Base-by-base conservation (phyloP, 1,284 basidiomycete species). In the Apiotrichum laibachii region DNA sequence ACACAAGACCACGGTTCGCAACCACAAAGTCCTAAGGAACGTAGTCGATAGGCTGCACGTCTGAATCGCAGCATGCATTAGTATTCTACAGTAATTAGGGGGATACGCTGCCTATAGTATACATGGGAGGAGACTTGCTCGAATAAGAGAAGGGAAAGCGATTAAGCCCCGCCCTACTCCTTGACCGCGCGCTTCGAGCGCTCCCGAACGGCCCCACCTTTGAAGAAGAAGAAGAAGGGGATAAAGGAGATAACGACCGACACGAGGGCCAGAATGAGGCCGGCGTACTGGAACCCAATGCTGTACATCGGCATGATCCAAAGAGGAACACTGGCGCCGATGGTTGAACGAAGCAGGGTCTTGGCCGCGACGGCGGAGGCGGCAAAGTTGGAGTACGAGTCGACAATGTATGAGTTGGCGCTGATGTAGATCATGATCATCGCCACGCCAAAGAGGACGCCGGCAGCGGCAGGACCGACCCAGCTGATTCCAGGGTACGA, bases 321-420 rank as follows among this genome's bases (percentile, higher is more conserved):
- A 34, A 73, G 63, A 13, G 73, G 72, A 6, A 75, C 69, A 1
- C 64, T 65, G 4, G 76, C 79, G 11, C 81, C 82, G 52, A 78
- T 70, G 10, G 79, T 64, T 9, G 76, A 77, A 22, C 81, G 75
- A 51, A 81, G 67, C 19, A 83, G 72, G 0, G 81, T 82, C 70
- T 83, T 83, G 54, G 81, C 80, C 4, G 81, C 79, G 49, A 81
- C 72, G 2, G 78, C 79, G 12, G 75, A 77, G 1, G 80, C 77
- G 1, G 71, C 69, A 37, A 59, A 66, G 56, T 67, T 55, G 34
- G 64, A 53, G 55, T 72, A 75, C 1, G 63, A 64, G 56, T 75
- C 72, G 37, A 75, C 69, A 42, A 75, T 71, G 62, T 75, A 75
- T 31, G 60, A 59, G 67, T 79, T 78, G 42, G 72, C 75, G 8